Evolutionary conservation across 768 basidiomycete species (phyloP).

Genomic region (Calvatia gigantea): DNA sequence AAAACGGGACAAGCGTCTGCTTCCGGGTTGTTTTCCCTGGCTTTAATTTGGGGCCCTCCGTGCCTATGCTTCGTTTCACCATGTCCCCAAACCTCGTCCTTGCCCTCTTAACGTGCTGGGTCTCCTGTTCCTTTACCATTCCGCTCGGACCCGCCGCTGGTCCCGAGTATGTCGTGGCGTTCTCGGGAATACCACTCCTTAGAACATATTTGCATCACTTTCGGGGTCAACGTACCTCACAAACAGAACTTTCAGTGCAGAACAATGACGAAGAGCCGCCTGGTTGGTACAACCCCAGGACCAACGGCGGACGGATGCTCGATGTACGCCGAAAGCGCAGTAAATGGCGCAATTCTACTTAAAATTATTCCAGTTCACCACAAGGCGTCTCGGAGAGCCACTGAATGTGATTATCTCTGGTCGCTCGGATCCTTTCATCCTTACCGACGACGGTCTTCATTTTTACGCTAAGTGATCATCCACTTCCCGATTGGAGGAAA

Average conservation of each 20-base stretch:
- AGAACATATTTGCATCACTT: background rate
- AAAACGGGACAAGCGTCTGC: background rate
- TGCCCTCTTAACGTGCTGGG: background rate
- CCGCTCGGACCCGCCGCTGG: background rate
- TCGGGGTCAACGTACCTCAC: background rate
- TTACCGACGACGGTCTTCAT: constrained; percentile 70
- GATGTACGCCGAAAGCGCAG: constrained; percentile 49
- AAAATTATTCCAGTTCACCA: constrained; percentile 50
- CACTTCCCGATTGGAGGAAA: background rate
- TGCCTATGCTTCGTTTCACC: background rate
- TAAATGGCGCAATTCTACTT: background rate
- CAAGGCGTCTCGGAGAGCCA: constrained; percentile 68
- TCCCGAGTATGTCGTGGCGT: background rate
- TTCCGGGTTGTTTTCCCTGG: background rate
- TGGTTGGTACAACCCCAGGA: constrained; percentile 65
- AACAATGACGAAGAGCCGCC: background rate
- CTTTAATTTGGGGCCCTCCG: background rate
- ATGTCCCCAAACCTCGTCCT: background rate
- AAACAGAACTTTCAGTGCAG: background rate
- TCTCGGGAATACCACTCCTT: background rate
- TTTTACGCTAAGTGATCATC: constrained; percentile 59
- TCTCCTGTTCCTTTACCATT: background rate
- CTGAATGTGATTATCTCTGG: constrained; percentile 82
- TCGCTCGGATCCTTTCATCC: constrained; percentile 73
- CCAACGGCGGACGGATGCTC: constrained; percentile 68